phyloP scores from a whole-genome alignment of 108 stramenopile genomes.

The Epithemia pelagica region DNA sequence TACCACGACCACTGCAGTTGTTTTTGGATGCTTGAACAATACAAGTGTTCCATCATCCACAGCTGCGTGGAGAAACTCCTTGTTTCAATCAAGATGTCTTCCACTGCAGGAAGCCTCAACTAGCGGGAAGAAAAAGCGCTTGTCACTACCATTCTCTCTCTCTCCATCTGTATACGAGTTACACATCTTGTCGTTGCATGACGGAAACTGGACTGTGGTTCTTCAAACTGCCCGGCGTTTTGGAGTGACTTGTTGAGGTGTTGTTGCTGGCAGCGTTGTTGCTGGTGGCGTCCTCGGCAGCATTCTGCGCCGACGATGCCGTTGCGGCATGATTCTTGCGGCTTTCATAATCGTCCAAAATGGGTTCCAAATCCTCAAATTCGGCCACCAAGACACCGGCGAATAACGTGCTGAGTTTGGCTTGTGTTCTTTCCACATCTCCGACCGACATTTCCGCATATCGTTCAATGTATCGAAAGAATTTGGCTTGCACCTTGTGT shows the following conservation, averaged over 20 bases:
- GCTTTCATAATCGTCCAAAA: neutral
- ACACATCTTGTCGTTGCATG: neutral
- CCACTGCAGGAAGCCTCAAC: too few relatives aligned
- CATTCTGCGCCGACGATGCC: too few relatives aligned
- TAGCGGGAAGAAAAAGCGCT: too few relatives aligned
- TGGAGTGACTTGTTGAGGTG: neutral
- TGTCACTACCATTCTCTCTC: too few relatives aligned
- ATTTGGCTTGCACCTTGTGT: constrained; percentile 22
- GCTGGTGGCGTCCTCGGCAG: too few relatives aligned
- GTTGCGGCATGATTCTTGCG: neutral
- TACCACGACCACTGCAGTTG: too few relatives aligned
- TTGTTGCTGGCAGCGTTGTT: neutral
- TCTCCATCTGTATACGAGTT: neutral
- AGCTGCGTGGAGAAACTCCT: too few relatives aligned
- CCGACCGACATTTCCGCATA: constrained; percentile 25
- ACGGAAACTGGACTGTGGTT: neutral
- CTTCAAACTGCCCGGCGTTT: neutral
- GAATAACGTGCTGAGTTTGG: constrained; percentile 24
- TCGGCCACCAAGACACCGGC: constrained; percentile 13
- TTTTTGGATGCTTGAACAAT: too few relatives aligned
- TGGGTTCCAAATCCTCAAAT: neutral
- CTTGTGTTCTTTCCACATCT: constrained; percentile 33
- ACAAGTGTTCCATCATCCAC: too few relatives aligned
- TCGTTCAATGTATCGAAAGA: constrained; percentile 29
- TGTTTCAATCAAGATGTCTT: too few relatives aligned